A percentile compares a stretch with the other conserved stretches of the same genome.
These are phyloP conservation scores for Rhizoclosmatium sp. DNA, from an alignment of 192 early-diverging fungal species.

Conservation along the genomic window DNA sequence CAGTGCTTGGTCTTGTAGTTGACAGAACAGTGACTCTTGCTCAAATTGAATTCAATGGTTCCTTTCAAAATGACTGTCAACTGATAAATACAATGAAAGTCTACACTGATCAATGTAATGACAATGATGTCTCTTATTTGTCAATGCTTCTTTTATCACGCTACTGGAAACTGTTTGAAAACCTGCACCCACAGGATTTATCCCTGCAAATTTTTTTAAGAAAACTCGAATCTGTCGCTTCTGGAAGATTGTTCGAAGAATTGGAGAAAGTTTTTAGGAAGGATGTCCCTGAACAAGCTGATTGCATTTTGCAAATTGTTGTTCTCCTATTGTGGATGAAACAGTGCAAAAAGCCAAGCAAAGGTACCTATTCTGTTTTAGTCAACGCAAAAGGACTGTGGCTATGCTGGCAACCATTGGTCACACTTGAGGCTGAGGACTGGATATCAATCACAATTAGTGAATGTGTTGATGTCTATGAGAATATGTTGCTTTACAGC, in stretches of 20 bases:
- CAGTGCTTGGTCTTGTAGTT: constrained; percentile 6
- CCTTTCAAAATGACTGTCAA: neutral
- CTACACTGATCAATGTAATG: neutral
- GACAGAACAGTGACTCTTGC: constrained; percentile 11
- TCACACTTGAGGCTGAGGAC: too few relatives aligned
- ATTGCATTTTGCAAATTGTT: neutral
- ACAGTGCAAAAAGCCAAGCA: neutral
- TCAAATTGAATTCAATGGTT: neutral
- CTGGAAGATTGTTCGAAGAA: too few relatives aligned
- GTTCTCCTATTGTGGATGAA: neutral
- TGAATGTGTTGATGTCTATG: too few relatives aligned
- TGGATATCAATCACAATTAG: too few relatives aligned
- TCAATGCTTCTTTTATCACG: neutral
- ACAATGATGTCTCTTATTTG: neutral
- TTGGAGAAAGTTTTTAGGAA: neutral
- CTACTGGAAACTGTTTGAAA: constrained; percentile 11
- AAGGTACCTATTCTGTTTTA: too few relatives aligned
- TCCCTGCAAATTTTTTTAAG: neutral
- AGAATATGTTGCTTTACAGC: neutral
- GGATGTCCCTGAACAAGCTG: neutral
- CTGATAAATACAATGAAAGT: neutral
- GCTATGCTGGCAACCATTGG: too few relatives aligned
- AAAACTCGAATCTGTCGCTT: too few relatives aligned
- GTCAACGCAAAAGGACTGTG: too few relatives aligned
- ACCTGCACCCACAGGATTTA: neutral